Evolutionary conservation across 2,329 filamentous ascomycete genomes (phyloP).

Genomic region (Orbilia oligospora): DNA sequence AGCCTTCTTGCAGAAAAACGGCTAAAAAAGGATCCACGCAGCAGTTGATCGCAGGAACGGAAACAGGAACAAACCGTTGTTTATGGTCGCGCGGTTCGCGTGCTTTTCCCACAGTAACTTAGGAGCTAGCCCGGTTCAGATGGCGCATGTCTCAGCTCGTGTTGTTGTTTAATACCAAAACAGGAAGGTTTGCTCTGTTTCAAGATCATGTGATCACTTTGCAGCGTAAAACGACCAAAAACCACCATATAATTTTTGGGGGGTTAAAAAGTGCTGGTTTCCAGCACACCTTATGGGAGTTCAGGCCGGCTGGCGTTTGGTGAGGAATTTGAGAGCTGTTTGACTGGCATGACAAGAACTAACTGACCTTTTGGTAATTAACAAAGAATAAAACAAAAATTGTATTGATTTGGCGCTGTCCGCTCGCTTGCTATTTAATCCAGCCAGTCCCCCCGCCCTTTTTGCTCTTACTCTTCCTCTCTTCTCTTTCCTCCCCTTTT

Average conservation of each 20-base stretch:
- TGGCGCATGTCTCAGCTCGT: constrained; percentile 38
- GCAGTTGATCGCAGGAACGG: not conserved
- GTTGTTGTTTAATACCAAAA: constrained; percentile 28
- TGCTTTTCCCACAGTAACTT: constrained; percentile 5
- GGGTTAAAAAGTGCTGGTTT: constrained; percentile 58
- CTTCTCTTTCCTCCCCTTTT: constrained; percentile 3
- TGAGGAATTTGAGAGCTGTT: constrained; percentile 35
- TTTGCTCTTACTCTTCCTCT: constrained; percentile 16
- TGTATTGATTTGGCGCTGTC: constrained; percentile 50
- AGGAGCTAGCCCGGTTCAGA: not conserved
- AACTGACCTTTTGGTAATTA: not conserved
- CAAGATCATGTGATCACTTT: constrained; percentile 30
- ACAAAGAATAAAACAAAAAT: not conserved
- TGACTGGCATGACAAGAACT: not conserved
- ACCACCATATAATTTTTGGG: constrained; percentile 52
- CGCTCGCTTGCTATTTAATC: constrained; percentile 60
- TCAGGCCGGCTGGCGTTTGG: constrained; percentile 40
- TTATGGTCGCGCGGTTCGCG: constrained; percentile 25
- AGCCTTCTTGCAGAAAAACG: not conserved
- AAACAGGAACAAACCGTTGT: not conserved
- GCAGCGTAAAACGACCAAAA: constrained; percentile 35
- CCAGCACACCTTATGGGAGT: constrained; percentile 50
- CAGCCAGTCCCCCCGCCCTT: constrained; percentile 42
- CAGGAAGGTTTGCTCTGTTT: constrained; percentile 35
- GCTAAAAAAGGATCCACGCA: constrained; percentile 22